Conservation (phyloP, 345 rosid species). For the Citrus reticulata region DNA sequence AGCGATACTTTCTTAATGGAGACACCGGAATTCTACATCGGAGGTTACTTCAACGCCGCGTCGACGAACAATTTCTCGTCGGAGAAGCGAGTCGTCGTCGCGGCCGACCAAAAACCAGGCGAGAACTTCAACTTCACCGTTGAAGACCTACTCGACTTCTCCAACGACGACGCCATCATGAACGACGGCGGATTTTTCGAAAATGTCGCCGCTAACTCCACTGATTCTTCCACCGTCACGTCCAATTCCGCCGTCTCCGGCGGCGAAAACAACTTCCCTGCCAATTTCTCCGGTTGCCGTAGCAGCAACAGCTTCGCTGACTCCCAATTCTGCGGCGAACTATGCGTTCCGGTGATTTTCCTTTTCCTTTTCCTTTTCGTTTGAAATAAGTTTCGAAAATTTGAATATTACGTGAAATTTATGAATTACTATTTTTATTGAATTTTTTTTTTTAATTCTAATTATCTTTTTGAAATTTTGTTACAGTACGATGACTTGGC, state of each 20-base stretch:
- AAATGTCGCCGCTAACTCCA: slow-evolving; percentile 33
- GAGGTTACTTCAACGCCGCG: slow-evolving; percentile 24
- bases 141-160: slow-evolving; percentile 68
- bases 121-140: slow-evolving; percentile 54
- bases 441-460: not conserved
- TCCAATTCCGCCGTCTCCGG: slow-evolving; percentile 49
- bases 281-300: slow-evolving; percentile 17
- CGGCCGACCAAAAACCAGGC: slow-evolving; percentile 26
- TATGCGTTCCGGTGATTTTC: slow-evolving; percentile 60
- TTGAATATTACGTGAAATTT: not conserved
- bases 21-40: slow-evolving; percentile 35
- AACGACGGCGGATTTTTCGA: slow-evolving; percentile 35
- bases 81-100: slow-evolving; percentile 26
- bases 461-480: not conserved
- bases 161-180: slow-evolving; percentile 46
- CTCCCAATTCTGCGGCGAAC: slow-evolving; percentile 49
- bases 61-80: slow-evolving; percentile 26
- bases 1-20: slow-evolving; percentile 26
- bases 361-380: too few species aligned
- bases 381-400: not conserved
- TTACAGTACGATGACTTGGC: slow-evolving; percentile 66
- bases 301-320: slow-evolving; percentile 27
- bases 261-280: slow-evolving; percentile 23
- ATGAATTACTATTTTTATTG: not conserved
- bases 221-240: slow-evolving; percentile 44